Percentiles rank a stretch among this genome's conserved stretches.
Evolutionary conservation across 2,329 filamentous ascomycete genomes (phyloP).

Genomic region (Penicillium sp.): DNA sequence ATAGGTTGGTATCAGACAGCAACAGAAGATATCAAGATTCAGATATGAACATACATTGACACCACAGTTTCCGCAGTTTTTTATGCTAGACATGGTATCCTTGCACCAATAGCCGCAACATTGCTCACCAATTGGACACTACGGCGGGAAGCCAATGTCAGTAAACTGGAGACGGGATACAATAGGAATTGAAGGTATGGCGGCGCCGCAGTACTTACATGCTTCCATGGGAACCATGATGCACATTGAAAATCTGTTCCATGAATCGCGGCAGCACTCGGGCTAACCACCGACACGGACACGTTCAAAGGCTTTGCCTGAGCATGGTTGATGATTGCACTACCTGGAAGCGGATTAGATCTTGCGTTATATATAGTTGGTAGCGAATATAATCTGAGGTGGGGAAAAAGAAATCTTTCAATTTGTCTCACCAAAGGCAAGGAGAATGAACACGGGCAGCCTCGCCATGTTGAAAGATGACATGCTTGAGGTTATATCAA

Average conservation of each 20-base stretch:
- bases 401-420: not conserved
- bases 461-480: constrained; percentile 8
- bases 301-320: constrained; percentile 9
- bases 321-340: not conserved
- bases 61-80: constrained; percentile 13
- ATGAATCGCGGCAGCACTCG: not conserved
- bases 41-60: not conserved
- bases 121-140: constrained; percentile 9
- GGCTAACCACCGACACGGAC: constrained; percentile 1
- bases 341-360: not conserved
- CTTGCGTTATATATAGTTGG: too few species aligned
- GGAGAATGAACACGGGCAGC: not conserved
- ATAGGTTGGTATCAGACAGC: not conserved
- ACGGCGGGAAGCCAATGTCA: not conserved
- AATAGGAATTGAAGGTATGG: not conserved
- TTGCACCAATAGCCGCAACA: constrained; percentile 14
- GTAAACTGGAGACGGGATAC: not conserved
- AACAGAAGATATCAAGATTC: not conserved
- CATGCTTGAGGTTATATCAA: not conserved
- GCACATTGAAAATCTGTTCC: constrained; percentile 4
- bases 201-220: not conserved
- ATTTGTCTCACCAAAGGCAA: constrained; percentile 3
- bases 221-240: constrained; percentile 8
- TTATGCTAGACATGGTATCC: not conserved
- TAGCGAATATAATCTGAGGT: not conserved